These are phyloP conservation scores for Laburnicola sp. DNA, from an alignment of 2,329 filamentous ascomycete species.

Conservation along the genomic window DNA sequence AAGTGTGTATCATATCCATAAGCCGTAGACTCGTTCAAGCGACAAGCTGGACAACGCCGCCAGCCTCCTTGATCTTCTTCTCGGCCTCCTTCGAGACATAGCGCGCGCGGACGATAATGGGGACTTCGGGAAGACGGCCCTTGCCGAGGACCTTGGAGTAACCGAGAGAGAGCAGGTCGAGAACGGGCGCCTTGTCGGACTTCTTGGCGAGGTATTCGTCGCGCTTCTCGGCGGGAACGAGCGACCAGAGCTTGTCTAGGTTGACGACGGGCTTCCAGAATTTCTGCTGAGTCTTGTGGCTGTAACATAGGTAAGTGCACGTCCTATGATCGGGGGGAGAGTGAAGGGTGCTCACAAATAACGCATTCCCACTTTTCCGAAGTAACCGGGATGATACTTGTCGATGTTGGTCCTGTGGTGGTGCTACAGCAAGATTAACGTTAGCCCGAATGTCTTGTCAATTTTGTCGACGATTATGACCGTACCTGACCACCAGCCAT, in stretches of 20 bases:
- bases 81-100: constrained; percentile 96
- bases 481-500: constrained; percentile 77
- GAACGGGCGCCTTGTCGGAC: constrained; percentile 89
- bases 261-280: constrained; percentile 99
- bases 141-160: constrained; percentile 99
- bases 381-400: constrained; percentile 99
- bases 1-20: constrained; percentile 16
- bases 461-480: constrained; percentile 4
- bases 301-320: neutral
- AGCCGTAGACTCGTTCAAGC: constrained; percentile 61
- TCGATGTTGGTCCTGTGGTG: constrained; percentile 93
- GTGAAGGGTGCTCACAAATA: constrained; percentile 43
- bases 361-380: constrained; percentile 83
- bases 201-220: constrained; percentile 80
- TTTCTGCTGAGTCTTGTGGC: constrained; percentile 90
- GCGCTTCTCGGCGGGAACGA: constrained; percentile 89
- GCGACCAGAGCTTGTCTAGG: constrained; percentile 98
- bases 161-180: constrained; percentile 95
- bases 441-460: neutral
- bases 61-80: constrained; percentile 98
- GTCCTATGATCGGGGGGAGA: too few species aligned
- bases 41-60: constrained; percentile 93
- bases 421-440: constrained; percentile 63
- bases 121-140: constrained; percentile 90
- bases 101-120: constrained; percentile 90